phyloP scores from a whole-genome alignment of 495 filamentous ascomycete genomes.

The Podospora pseudopauciseta region DNA sequence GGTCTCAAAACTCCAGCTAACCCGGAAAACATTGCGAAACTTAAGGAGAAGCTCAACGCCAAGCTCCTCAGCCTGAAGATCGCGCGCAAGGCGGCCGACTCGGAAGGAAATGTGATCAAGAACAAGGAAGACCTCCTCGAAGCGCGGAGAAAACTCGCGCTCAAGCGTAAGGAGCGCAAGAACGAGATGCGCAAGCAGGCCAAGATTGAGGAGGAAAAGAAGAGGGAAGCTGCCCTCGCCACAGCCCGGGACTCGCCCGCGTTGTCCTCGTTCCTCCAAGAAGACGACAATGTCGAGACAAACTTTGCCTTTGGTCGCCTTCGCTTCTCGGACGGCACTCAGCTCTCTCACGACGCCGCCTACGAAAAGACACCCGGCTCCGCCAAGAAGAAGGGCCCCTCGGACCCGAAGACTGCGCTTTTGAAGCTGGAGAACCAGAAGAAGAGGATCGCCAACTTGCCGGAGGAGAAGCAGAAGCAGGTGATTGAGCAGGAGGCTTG shows the following conservation, averaged over 20 bases:
- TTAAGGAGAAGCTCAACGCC: slow-evolving; percentile 71
- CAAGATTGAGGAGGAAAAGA: slow-evolving; percentile 68
- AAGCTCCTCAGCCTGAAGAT: slow-evolving; percentile 79
- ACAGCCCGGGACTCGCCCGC: slow-evolving; percentile 55
- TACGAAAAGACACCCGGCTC: slow-evolving; percentile 46
- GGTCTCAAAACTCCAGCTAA: slow-evolving; percentile 56
- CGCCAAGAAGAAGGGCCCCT: slow-evolving; percentile 67
- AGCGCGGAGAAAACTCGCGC: slow-evolving; percentile 78
- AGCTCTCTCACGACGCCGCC: slow-evolving; percentile 62
- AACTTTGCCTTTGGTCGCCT: slow-evolving; percentile 85
- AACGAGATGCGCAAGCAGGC: slow-evolving; percentile 71
- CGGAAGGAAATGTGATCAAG: slow-evolving; percentile 71
- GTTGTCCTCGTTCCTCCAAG: slow-evolving; percentile 63
- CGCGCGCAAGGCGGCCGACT: slow-evolving; percentile 74
- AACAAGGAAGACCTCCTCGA: slow-evolving; percentile 89
- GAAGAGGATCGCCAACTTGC: slow-evolving; percentile 62
- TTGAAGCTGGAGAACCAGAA: slow-evolving; percentile 68
- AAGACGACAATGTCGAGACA: slow-evolving; percentile 47
- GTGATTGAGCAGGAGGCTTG: slow-evolving; percentile 91
- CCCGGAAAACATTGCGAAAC: slow-evolving; percentile 47
- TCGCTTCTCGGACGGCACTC: slow-evolving; percentile 78
- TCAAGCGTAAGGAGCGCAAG: slow-evolving; percentile 79
- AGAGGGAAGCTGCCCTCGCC: slow-evolving; percentile 65
- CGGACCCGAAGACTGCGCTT: slow-evolving; percentile 73
- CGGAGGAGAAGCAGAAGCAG: slow-evolving; percentile 73